Evolutionary conservation across 306 rosid species (phyloP).

Genomic region (Quercus glauca): DNA sequence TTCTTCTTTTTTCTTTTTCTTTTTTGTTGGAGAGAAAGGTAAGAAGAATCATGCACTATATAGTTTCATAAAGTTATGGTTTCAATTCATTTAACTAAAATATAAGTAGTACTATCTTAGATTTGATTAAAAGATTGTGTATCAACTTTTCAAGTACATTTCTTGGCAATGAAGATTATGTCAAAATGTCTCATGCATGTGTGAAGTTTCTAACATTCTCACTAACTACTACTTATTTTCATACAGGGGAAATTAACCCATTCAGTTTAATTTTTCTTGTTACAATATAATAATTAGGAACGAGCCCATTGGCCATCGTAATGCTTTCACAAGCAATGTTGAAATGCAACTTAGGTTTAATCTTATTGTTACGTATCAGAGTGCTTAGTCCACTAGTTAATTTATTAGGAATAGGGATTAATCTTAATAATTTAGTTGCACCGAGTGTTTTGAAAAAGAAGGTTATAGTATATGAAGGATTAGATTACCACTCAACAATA

Average conservation of each 20-base stretch:
- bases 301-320: neutral
- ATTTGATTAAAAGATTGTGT: neutral
- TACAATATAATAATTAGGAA: too few species aligned
- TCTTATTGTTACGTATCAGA: neutral
- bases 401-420: neutral
- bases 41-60: neutral
- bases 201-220: too few species aligned
- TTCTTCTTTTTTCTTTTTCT: too few species aligned
- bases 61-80: neutral
- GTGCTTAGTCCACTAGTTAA: too few species aligned
- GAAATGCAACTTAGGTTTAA: neutral
- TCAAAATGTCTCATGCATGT: neutral
- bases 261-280: neutral
- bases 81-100: neutral
- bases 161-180: neutral
- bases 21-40: too few species aligned
- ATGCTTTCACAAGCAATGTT: neutral
- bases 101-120: neutral
- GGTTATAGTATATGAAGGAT: neutral
- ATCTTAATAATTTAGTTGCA: neutral
- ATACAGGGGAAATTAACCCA: neutral
- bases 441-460: neutral
- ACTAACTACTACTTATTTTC: too few species aligned
- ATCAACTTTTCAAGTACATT: neutral
- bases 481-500: neutral